These are phyloP conservation scores for Nemania diffusa DNA, from an alignment of 2,329 filamentous ascomycete species.

Conservation along the genomic window DNA sequence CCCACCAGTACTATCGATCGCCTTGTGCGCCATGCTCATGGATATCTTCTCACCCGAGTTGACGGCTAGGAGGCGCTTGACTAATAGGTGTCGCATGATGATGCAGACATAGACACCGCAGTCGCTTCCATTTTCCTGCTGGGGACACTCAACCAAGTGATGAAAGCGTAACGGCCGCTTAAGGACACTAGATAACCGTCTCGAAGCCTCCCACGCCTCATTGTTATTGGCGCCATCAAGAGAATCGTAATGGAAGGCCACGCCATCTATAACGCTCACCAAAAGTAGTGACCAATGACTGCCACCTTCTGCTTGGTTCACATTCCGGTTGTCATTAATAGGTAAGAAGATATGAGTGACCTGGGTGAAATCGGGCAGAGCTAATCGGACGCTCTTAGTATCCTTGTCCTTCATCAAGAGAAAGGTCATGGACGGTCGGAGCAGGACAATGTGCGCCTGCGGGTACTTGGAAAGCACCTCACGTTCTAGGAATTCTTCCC, in stretches of 20 bases:
- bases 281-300: constrained; percentile 95
- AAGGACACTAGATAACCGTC: constrained; percentile 76
- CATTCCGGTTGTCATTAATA: constrained; percentile 87
- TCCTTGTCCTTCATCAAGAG: constrained; percentile 82
- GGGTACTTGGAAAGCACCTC: constrained; percentile 85
- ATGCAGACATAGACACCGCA: constrained; percentile 97
- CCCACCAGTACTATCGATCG: constrained; percentile 81
- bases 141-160: constrained; percentile 84
- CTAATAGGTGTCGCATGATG: constrained; percentile 90
- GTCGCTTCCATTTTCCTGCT: constrained; percentile 92
- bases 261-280: constrained; percentile 86
- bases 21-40: constrained; percentile 90
- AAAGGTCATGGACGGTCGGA: constrained; percentile 92
- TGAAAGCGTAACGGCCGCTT: constrained; percentile 76
- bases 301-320: constrained; percentile 83
- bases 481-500: constrained; percentile 95
- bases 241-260: constrained; percentile 97
- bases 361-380: constrained; percentile 80
- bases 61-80: constrained; percentile 82
- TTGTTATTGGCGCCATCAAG: constrained; percentile 78
- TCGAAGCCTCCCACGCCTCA: constrained; percentile 76
- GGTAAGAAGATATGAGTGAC: constrained; percentile 96
- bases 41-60: constrained; percentile 87
- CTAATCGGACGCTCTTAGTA: constrained; percentile 66
- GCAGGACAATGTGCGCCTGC: constrained; percentile 85